A percentile compares a stretch with the other conserved stretches of the same genome.
Conservation (phyloP, 352 stramenopile genomes). For the Lagenidium sp. region DNA sequence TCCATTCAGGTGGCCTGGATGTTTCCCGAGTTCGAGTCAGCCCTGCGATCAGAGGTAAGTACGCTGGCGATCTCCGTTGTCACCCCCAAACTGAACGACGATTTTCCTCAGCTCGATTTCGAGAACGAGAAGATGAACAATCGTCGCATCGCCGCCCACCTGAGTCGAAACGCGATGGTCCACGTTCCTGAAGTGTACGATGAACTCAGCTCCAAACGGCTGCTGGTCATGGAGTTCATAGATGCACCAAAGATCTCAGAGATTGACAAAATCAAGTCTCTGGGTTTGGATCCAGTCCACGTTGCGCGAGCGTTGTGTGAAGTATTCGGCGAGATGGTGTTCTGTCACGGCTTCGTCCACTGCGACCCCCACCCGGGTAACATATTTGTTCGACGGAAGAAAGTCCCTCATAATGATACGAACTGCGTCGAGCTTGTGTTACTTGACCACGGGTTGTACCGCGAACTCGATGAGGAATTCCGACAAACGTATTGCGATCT, state of each 20-base stretch:
- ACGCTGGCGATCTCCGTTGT: neutral
- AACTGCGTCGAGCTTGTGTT: constrained; percentile 90
- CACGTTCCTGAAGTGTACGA: constrained; percentile 84
- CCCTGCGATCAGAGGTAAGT: constrained; percentile 55
- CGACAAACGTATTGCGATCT: constrained; percentile 92
- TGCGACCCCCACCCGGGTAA: constrained; percentile 96
- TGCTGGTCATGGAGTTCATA: constrained; percentile 98
- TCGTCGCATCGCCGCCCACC: constrained; percentile 42
- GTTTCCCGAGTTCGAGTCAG: constrained; percentile 91
- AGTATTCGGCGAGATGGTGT: constrained; percentile 94
- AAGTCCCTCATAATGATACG: constrained; percentile 22
- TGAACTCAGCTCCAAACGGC: constrained; percentile 76
- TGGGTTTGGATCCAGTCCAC: constrained; percentile 72
- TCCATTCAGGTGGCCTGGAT: constrained; percentile 93
- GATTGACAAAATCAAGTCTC: constrained; percentile 61
- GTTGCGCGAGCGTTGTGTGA: constrained; percentile 86
- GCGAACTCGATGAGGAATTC: constrained; percentile 90
- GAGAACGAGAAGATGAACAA: constrained; percentile 79
- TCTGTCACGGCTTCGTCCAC: constrained; percentile 94
- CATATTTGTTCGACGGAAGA: constrained; percentile 75
- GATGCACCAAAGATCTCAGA: constrained; percentile 92
- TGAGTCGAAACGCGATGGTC: constrained; percentile 43
- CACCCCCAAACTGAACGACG: neutral
- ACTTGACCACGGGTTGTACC: constrained; percentile 97
- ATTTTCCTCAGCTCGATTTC: constrained; percentile 59